Evolutionary conservation across 805 yeast genomes (phyloP).

Genomic region (Teunomyces barrocoloradensis): DNA sequence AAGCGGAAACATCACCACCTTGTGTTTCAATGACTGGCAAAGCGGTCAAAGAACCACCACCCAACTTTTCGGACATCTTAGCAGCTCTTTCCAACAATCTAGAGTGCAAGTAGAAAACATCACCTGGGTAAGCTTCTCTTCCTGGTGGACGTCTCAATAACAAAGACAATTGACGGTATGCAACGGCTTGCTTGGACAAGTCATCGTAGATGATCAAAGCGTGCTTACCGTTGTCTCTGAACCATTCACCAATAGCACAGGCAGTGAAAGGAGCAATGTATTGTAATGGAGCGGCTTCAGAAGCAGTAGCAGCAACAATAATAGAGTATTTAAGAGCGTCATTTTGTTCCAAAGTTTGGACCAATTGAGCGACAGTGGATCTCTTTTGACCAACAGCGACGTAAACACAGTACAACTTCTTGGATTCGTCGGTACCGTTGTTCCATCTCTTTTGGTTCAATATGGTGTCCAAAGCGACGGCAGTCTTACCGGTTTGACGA

Average conservation of each 20-base stretch:
- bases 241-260: constrained; percentile 99
- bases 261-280: constrained; percentile 99
- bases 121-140: constrained; percentile 97
- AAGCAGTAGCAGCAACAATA: constrained; percentile 99
- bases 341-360: constrained; percentile 96
- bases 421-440: constrained; percentile 88
- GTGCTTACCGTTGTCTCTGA: constrained; percentile 99
- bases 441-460: constrained; percentile 99
- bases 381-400: constrained; percentile 99
- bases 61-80: constrained; percentile 85
- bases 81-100: constrained; percentile 97
- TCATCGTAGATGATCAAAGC: constrained; percentile 97
- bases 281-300: constrained; percentile 99
- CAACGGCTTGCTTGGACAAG: constrained; percentile 99
- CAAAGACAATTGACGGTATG: constrained; percentile 98
- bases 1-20: constrained; percentile 99
- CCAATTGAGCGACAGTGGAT: constrained; percentile 99
- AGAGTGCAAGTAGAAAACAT: constrained; percentile 93
- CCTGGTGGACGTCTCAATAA: constrained; percentile 97
- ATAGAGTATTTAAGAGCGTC: constrained; percentile 97
- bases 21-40: constrained; percentile 96
- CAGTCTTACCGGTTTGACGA: constrained; percentile 99
- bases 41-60: constrained; percentile 95
- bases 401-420: constrained; percentile 99
- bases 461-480: constrained; percentile 97